phyloP scores from a whole-genome alignment of 1,139 yeast species.

The Taphrina wiesneri region DNA sequence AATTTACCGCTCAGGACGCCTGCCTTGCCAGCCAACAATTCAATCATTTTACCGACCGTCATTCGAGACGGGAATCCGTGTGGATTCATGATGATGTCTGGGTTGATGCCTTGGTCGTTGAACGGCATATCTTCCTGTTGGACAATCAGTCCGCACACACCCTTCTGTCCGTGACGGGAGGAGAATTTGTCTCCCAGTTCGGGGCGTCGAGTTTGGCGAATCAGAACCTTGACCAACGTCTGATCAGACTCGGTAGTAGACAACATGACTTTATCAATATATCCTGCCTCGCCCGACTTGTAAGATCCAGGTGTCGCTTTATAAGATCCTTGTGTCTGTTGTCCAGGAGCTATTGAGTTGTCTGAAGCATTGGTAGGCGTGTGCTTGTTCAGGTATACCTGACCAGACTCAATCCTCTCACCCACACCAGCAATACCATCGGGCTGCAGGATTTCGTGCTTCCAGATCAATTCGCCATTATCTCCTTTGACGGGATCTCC shows the following conservation, averaged over 20 bases:
- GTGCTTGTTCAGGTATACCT: conserved; percentile 87
- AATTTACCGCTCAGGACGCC: conserved; percentile 90
- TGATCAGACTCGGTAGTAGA: conserved; percentile 94
- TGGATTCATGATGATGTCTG: conserved; percentile 97
- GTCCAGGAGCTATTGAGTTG: conserved; percentile 47
- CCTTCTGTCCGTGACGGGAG: conserved; percentile 97
- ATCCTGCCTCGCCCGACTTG: conserved; percentile 93
- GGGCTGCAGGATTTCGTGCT: conserved; percentile 82
- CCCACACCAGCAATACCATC: conserved; percentile 99
- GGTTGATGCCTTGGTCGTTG: conserved; percentile 82
- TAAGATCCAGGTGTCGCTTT: conserved; percentile 90
- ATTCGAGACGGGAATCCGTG: conserved; percentile 99
- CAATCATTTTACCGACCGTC: conserved; percentile 99
- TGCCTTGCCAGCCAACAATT: conserved; percentile 92
- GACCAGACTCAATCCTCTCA: conserved; percentile 83
- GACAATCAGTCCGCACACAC: conserved; percentile 97
- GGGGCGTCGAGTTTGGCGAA: conserved; percentile 96
- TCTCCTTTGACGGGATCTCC: conserved; percentile 46
- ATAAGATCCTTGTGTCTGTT: conserved; percentile 54
- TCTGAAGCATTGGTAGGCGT: conserved; percentile 88
- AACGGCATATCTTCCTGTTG: conserved; percentile 96
- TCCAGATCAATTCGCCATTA: conserved; percentile 74
- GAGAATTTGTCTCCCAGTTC: conserved; percentile 97
- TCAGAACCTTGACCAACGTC: conserved; percentile 83
- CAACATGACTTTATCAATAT: conserved; percentile 96